Evolutionary conservation across 345 rosid genomes (phyloP).

Genomic region (Adansonia digitata): DNA sequence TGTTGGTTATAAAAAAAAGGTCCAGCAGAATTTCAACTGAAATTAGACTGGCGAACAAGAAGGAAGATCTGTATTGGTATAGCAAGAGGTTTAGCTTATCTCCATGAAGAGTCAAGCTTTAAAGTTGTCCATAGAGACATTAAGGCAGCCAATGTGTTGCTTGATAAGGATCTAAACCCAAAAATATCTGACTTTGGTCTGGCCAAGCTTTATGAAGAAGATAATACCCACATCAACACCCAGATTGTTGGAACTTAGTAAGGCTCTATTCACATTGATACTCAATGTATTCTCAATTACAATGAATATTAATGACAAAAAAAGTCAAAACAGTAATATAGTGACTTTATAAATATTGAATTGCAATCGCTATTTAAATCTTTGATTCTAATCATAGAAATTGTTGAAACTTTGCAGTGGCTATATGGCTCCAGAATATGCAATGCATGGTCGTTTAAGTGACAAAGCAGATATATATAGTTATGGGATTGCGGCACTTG

Average conservation of each 20-base stretch:
- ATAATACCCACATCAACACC: slow-evolving; percentile 45
- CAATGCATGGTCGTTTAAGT: slow-evolving; percentile 47
- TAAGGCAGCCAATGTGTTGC: slow-evolving; percentile 15
- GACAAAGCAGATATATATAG: slow-evolving; percentile 63
- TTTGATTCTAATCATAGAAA: too few relatives aligned
- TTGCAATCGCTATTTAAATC: too few relatives aligned
- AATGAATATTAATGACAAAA: too few relatives aligned
- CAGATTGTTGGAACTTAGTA: slow-evolving; percentile 44
- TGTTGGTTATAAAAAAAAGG: slow-evolving; percentile 12
- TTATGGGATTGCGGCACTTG: slow-evolving; percentile 48
- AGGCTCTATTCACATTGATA: neutral
- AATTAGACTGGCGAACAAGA: too few relatives aligned
- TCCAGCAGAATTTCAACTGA: slow-evolving; percentile 11
- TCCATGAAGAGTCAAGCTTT: slow-evolving; percentile 37
- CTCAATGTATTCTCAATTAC: neutral
- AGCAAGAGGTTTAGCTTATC: slow-evolving; percentile 43
- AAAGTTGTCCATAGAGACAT: slow-evolving; percentile 42
- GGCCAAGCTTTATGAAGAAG: slow-evolving; percentile 46
- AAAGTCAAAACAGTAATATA: too few relatives aligned
- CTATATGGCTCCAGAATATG: slow-evolving; percentile 64
- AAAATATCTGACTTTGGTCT: slow-evolving; percentile 46
- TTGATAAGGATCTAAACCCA: slow-evolving; percentile 32
- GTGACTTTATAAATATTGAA: too few relatives aligned
- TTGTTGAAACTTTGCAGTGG: slow-evolving; percentile 39
- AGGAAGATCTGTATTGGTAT: too few relatives aligned